A percentile compares a stretch with the other conserved stretches of the same genome.
These are phyloP conservation scores for Fagus sylvatica DNA, from an alignment of 306 rosid species.

Conservation along the genomic window DNA sequence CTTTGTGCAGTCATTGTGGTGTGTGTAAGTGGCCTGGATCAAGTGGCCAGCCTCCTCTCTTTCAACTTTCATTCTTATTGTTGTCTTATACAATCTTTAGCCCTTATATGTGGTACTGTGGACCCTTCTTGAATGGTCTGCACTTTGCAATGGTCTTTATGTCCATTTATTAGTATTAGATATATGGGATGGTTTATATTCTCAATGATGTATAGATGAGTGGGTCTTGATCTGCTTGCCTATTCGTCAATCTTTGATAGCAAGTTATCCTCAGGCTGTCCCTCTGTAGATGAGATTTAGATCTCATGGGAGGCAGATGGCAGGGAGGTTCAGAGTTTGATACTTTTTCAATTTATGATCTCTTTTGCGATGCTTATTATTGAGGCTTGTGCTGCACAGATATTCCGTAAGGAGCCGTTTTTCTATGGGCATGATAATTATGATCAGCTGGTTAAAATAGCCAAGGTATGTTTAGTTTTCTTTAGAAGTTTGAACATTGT, in stretches of 20 bases:
- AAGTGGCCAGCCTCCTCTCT: not conserved
- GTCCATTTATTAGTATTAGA: not conserved
- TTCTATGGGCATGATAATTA: conserved; percentile 92
- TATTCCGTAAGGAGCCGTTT: conserved; percentile 97
- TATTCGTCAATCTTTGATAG: not conserved
- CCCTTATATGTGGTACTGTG: not conserved
- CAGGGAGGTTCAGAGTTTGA: conserved; percentile 24
- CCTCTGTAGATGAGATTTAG: too few species aligned
- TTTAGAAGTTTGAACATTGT: not conserved
- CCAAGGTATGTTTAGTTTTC: conserved; percentile 52
- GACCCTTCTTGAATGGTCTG: conserved; percentile 2
- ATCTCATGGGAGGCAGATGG: conserved; percentile 26
- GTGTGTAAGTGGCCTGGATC: not conserved
- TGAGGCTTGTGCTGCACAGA: conserved; percentile 53
- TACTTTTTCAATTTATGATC: conserved; percentile 22
- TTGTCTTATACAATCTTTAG: not conserved
- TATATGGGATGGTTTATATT: not conserved
- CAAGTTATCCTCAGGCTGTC: too few species aligned
- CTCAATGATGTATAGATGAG: conserved; percentile 2
- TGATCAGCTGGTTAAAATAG: conserved; percentile 93
- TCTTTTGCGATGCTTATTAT: conserved; percentile 41
- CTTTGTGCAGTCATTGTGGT: not conserved
- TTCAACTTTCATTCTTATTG: not conserved
- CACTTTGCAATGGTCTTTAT: not conserved
- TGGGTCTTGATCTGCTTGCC: conserved; percentile 34